These are phyloP conservation scores for Globisporangium middletonii DNA, from an alignment of 352 stramenopile genomes.

Conservation along the genomic window DNA sequence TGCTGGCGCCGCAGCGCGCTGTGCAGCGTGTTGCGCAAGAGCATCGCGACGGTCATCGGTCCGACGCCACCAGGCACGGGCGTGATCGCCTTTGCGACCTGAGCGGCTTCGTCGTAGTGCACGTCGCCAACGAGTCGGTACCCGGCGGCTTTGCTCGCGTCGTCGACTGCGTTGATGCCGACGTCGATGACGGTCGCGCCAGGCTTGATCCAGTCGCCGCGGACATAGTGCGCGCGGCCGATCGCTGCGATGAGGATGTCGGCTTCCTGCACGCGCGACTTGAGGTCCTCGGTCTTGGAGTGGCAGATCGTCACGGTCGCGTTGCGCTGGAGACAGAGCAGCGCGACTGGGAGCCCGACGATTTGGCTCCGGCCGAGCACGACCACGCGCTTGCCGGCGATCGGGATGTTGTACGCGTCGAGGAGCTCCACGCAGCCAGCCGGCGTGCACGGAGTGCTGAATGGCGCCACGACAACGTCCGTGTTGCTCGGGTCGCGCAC, in stretches of 20 bases:
- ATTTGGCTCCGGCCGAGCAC: conserved; percentile 97
- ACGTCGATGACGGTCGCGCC: conserved; percentile 98
- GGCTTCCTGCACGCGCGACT: conserved; percentile 63
- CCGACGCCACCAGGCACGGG: conserved; percentile 95
- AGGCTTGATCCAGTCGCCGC: conserved; percentile 95
- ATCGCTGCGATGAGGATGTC: conserved; percentile 98
- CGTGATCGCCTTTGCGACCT: conserved; percentile 93
- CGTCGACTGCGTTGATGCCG: conserved; percentile 97
- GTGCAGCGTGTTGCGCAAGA: conserved; percentile 81
- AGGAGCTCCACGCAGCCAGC: conserved; percentile 95
- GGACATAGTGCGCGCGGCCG: conserved; percentile 91
- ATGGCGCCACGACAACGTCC: conserved; percentile 13
- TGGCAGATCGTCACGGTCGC: conserved; percentile 98
- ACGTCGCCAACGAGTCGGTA: conserved; percentile 98
- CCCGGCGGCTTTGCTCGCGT: conserved; percentile 54
- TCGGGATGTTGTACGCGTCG: conserved; percentile 77
- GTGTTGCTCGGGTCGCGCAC: conserved; percentile 35
- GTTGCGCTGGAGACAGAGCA: conserved; percentile 94
- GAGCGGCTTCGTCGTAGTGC: conserved; percentile 83
- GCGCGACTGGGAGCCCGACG: conserved; percentile 95
- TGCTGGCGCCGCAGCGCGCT: conserved; percentile 32
- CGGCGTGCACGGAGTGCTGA: conserved; percentile 94
- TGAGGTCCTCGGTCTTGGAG: conserved; percentile 90
- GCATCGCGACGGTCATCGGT: conserved; percentile 97
- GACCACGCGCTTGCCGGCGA: conserved; percentile 95